These are phyloP conservation scores for Misopates orontium DNA, from an alignment of 257 asterid genomes.

Conservation along the genomic window DNA sequence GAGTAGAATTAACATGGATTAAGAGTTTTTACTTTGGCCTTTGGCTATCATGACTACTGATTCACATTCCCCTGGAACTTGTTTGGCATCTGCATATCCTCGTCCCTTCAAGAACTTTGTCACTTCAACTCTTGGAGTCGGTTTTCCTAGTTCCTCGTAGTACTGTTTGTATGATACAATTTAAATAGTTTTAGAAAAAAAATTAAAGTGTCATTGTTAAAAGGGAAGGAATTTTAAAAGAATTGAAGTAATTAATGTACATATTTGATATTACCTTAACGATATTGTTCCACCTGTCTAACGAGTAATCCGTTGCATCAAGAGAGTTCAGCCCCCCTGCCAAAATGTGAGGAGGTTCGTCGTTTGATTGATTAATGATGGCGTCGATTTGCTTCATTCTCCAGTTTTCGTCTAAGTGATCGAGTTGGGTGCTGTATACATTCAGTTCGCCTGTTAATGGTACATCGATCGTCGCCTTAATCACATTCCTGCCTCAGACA, in stretches of 20 bases:
- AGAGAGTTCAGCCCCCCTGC: slow-evolving; percentile 95
- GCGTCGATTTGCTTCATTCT: slow-evolving; percentile 79
- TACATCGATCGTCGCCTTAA: slow-evolving; percentile 78
- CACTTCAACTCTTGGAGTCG: slow-evolving; percentile 77
- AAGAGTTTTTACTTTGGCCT: slow-evolving; percentile 97
- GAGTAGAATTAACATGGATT: no score
- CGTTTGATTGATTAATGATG: slow-evolving; percentile 58
- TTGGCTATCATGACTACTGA: slow-evolving; percentile 86
- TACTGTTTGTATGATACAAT: slow-evolving; percentile 38
- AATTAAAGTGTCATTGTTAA: no score
- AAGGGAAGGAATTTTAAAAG: no score
- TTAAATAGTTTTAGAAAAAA: neutral
- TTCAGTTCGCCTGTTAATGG: slow-evolving; percentile 80
- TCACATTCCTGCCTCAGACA: slow-evolving; percentile 65
- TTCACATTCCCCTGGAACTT: slow-evolving; percentile 79
- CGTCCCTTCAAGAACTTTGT: slow-evolving; percentile 65
- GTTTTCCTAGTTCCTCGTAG: slow-evolving; percentile 81
- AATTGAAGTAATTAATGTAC: no score
- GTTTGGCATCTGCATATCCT: slow-evolving; percentile 70
- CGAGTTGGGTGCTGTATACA: slow-evolving; percentile 85
- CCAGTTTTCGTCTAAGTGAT: slow-evolving; percentile 86
- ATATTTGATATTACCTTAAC: slow-evolving; percentile 55
- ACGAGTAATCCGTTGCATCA: slow-evolving; percentile 79
- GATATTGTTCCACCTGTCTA: slow-evolving; percentile 78
- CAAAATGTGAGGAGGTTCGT: slow-evolving; percentile 68